Conservation (phyloP, 2,329 filamentous ascomycete species). For the Orbilia quercus region DNA sequence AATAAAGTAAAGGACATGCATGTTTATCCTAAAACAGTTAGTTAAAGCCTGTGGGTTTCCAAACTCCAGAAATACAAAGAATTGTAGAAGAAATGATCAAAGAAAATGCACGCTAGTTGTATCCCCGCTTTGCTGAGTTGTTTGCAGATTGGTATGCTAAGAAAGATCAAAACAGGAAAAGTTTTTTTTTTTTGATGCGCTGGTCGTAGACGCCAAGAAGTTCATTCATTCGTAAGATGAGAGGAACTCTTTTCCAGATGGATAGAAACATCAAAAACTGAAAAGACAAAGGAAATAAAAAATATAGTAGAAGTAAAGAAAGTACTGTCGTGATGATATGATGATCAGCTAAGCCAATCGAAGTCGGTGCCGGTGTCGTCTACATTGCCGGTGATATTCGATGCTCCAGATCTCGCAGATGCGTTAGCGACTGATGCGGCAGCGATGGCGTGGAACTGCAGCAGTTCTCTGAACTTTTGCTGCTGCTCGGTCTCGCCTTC, state of each 20-base stretch:
- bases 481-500: constrained; percentile 46
- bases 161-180: neutral
- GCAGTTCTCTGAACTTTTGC: constrained; percentile 39
- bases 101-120: neutral
- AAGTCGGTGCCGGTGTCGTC: constrained; percentile 45
- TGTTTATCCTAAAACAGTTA: too few relatives aligned
- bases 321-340: constrained; percentile 19
- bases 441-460: constrained; percentile 52
- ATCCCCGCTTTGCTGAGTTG: constrained; percentile 14
- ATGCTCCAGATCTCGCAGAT: constrained; percentile 41
- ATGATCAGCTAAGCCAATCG: constrained; percentile 34
- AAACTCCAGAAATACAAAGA: constrained; percentile 10
- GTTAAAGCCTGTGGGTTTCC: neutral
- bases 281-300: neutral
- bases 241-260: too few relatives aligned
- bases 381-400: constrained; percentile 48
- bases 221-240: neutral
- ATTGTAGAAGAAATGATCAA: too few relatives aligned
- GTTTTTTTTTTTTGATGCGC: neutral
- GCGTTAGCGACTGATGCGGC: constrained; percentile 52
- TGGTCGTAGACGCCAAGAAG: constrained; percentile 24
- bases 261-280: constrained; percentile 11
- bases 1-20: constrained; percentile 6
- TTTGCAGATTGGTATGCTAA: neutral
- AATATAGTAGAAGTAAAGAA: neutral